These are phyloP conservation scores for Penicillium sp. DNA, from an alignment of 2,329 filamentous ascomycete genomes.

Conservation along the genomic window DNA sequence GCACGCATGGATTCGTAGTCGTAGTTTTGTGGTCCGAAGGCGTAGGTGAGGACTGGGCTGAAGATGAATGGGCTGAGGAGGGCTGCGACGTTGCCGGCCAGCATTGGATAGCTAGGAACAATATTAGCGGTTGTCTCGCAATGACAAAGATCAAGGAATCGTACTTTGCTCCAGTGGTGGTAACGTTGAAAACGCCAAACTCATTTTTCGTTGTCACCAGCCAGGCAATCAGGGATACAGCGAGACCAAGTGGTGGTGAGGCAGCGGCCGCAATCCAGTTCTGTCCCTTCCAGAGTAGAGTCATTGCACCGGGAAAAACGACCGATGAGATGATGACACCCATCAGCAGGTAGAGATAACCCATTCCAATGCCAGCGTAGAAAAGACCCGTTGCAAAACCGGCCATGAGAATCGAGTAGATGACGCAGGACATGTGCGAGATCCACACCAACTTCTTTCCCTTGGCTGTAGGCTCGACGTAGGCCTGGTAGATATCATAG, in stretches of 20 bases:
- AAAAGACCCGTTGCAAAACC: constrained; percentile 68
- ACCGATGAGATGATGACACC: constrained; percentile 82
- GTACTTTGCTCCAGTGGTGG: constrained; percentile 69
- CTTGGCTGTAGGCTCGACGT: constrained; percentile 70
- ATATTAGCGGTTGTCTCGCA: no score
- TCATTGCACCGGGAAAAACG: constrained; percentile 74
- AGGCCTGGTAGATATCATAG: constrained; percentile 83
- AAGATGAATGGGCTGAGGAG: constrained; percentile 70
- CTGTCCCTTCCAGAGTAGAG: constrained; percentile 74
- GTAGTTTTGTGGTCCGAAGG: constrained; percentile 68
- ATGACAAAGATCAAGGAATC: no score
- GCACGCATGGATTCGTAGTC: constrained; percentile 78
- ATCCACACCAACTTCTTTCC: constrained; percentile 74
- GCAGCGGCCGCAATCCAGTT: constrained; percentile 67
- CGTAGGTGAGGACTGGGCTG: constrained; percentile 67
- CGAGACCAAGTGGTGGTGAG: constrained; percentile 63
- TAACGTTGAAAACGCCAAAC: constrained; percentile 63
- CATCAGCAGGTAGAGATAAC: constrained; percentile 85
- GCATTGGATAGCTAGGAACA: constrained; percentile 62
- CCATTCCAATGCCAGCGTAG: constrained; percentile 75
- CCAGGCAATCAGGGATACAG: constrained; percentile 66
- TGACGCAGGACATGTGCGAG: constrained; percentile 65
- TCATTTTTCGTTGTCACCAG: constrained; percentile 67
- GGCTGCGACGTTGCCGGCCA: constrained; percentile 78
- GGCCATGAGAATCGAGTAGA: constrained; percentile 72